phyloP scores from a whole-genome alignment of 1,284 basidiomycete genomes.

The Hemileia vastatrix region DNA sequence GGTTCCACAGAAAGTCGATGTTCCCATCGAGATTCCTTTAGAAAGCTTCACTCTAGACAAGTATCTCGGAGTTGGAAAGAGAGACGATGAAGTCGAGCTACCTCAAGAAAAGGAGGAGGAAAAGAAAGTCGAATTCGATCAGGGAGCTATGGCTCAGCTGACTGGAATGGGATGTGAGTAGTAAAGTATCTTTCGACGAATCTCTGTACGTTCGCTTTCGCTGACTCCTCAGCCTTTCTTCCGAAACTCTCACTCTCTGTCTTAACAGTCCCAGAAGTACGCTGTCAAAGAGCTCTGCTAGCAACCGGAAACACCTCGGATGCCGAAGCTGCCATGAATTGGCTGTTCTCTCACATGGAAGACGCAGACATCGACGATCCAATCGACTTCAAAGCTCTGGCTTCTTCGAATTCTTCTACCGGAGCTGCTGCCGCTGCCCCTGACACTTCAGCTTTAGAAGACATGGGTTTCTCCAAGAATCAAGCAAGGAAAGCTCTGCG shows the following conservation, averaged over 20 bases:
- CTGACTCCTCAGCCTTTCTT: no score
- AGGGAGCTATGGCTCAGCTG: conserved; percentile 34
- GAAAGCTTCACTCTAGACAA: conserved; percentile 58
- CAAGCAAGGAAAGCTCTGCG: conserved; percentile 77
- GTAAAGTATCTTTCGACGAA: no score
- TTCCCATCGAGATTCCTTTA: conserved; percentile 66
- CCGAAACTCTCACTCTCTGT: no score
- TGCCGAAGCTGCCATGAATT: conserved; percentile 80
- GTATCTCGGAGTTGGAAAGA: conserved; percentile 65
- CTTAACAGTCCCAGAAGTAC: conserved; percentile 51
- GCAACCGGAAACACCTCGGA: conserved; percentile 62
- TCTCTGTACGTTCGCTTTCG: no score
- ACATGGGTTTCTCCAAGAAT: conserved; percentile 82
- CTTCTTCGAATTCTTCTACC: background rate
- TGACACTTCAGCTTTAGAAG: conserved; percentile 55
- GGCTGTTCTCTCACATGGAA: conserved; percentile 92
- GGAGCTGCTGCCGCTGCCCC: background rate
- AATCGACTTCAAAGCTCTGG: conserved; percentile 24
- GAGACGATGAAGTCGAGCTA: conserved; percentile 62
- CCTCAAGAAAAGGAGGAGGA: conserved; percentile 51
- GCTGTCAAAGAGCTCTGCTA: conserved; percentile 77
- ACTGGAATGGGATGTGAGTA: conserved; percentile 33
- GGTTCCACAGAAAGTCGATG: conserved; percentile 85
- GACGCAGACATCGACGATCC: conserved; percentile 50
- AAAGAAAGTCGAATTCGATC: conserved; percentile 26